Base-by-base conservation (phyloP, 306 rosid genomes). In the Myrica gale region DNA sequence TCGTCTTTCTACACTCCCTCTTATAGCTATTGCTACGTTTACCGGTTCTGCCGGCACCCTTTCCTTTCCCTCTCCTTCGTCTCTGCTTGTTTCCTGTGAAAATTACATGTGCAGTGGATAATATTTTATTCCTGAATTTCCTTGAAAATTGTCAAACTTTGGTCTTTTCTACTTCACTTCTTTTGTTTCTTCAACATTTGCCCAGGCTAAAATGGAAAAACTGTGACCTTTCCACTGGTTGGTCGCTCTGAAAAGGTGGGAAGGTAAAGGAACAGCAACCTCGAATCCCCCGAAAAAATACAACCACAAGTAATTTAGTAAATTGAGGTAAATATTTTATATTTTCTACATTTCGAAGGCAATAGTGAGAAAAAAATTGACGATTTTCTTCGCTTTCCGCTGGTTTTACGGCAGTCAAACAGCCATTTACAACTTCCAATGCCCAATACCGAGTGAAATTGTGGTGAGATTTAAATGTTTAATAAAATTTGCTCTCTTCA, bases 1-100 rank as follows among this genome's bases (percentile, higher is more conserved):
- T 95, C 84, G 88, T 95, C 86, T 87, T 92, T 78, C 91, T 94
- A 75, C 97, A 94, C 21, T 83, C 96, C 21, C 98, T 91, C 43
- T 94, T 85, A 84, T 91, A 94, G 79, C 89, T 70, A 26, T 60
- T 9, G 5, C 63, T 54, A 56, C 50, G 17, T n/a, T 15, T 69
- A 0, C 76, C 75, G 83, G 78, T 7, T 77, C 55, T 79, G 62
- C 79, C 87, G 74, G 79, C 21, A 63, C 51, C 65, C 44, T 11
- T 73, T 13, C n/a, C 9, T 17, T 23, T 37, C 43, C 51, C 46
- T 13, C 21, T 15, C 42, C 11, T 50, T 44, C 32, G 61, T 16
- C 16, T 48, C 78, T 68, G 74, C 54, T 72, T 67, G 60, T 17
- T 78, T 72, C 48, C 74, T 46, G 26, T 37, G 74, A 61, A 78